A percentile compares a stretch with the other conserved stretches of the same genome.
These are phyloP conservation scores for Globomyces pollinis-pini DNA, from an alignment of 192 early-diverging fungal species.

Conservation along the genomic window DNA sequence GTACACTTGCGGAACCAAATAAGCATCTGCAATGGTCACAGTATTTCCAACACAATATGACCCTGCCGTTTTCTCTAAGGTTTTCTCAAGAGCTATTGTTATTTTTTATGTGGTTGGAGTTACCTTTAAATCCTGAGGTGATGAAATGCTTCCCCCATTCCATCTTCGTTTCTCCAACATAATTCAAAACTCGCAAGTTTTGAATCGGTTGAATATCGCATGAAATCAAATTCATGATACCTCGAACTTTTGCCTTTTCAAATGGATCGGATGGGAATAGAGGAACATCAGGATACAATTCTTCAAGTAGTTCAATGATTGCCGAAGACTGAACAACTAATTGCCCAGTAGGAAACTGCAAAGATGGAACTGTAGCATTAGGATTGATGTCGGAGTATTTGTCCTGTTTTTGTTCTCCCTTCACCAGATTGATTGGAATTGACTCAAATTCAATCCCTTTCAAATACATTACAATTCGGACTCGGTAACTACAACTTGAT, in stretches of 20 bases:
- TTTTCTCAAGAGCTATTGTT: constrained; percentile 48
- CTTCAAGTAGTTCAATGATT: constrained; percentile 87
- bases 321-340: constrained; percentile 55
- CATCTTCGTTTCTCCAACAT: constrained; percentile 39
- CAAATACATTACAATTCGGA: constrained; percentile 64
- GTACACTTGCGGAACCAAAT: constrained; percentile 67
- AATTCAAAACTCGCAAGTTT: constrained; percentile 66
- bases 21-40: constrained; percentile 78
- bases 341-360: constrained; percentile 20
- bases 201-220: constrained; percentile 84
- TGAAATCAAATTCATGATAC: constrained; percentile 61
- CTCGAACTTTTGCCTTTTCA: constrained; percentile 59
- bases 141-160: constrained; percentile 59
- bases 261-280: constrained; percentile 67
- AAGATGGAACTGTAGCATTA: constrained; percentile 56
- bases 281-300: constrained; percentile 52
- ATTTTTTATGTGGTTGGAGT: neutral
- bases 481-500: constrained; percentile 66
- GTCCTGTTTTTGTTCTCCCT: constrained; percentile 57
- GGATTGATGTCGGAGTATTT: constrained; percentile 65
- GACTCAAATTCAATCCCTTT: constrained; percentile 69
- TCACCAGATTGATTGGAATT: constrained; percentile 60
- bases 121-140: constrained; percentile 54
- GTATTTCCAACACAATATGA: constrained; percentile 71
- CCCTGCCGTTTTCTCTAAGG: constrained; percentile 56